A percentile compares a stretch with the other conserved stretches of the same genome.
Evolutionary conservation across 352 stramenopile genomes (phyloP).

Genomic region (Globisporangium iwayamae): DNA sequence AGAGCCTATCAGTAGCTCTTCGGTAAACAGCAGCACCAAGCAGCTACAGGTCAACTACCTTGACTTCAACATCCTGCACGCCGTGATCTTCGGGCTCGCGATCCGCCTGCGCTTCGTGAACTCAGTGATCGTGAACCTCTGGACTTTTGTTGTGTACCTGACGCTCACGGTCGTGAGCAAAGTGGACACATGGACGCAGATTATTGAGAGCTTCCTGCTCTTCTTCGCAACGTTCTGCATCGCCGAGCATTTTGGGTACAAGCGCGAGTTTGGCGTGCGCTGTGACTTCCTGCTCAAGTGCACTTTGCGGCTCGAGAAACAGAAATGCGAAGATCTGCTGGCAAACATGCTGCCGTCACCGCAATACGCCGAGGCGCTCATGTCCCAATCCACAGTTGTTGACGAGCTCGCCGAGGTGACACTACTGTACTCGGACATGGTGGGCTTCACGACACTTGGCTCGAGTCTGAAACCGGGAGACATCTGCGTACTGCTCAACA

Average conservation of each 20-base stretch:
- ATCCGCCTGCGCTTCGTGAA: conserved; percentile 62
- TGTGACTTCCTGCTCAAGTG: conserved; percentile 79
- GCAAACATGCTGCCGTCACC: conserved; percentile 83
- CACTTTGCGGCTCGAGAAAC: conserved; percentile 69
- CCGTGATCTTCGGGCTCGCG: conserved; percentile 51
- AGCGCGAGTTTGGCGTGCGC: conserved; percentile 54
- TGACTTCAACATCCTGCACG: conserved; percentile 48
- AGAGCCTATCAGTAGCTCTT: not conserved
- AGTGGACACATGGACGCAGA: conserved; percentile 30
- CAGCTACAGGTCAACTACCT: conserved; percentile 27
- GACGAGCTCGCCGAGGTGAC: conserved; percentile 82
- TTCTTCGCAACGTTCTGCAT: conserved; percentile 28
- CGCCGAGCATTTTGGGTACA: conserved; percentile 54
- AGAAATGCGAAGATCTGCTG: conserved; percentile 80
- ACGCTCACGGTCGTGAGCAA: conserved; percentile 16
- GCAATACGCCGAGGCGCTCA: conserved; percentile 66
- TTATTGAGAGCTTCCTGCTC: conserved; percentile 40
- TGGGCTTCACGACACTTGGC: conserved; percentile 75
- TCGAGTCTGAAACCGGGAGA: conserved; percentile 53
- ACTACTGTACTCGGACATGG: conserved; percentile 85
- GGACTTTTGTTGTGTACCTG: conserved; percentile 36
- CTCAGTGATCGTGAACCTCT: conserved; percentile 38
- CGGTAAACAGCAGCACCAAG: not conserved
- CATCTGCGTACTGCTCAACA: conserved; percentile 79
- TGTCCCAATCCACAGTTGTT: conserved; percentile 70